Evolutionary conservation across 176 grass and related monocot species (phyloP), one percentile per base, ranked within the genome.

Genomic region (Aegilops sharonensis): DNA sequence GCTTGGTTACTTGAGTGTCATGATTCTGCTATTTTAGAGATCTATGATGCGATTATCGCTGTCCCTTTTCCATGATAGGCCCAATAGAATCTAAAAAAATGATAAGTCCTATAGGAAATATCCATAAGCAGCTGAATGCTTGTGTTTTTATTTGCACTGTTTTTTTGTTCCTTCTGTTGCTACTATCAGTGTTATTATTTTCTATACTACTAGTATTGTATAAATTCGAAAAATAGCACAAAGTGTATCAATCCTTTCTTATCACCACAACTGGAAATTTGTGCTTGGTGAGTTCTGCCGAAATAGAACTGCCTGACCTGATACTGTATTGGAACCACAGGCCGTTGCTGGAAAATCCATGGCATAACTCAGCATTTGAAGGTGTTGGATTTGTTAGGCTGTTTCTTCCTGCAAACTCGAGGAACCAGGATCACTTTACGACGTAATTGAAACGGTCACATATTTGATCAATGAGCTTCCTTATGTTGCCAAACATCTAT

Each of bases 351-450:
- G 90, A 91, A 82, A 98, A 98, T 88, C 96, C 93, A 88, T 98
- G 96, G 96, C 96, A 98, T 89, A 94, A 98, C 74, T 91, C 88
- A 67, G 90, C 91, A 25, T 95, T 98, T 90, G 96, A 98, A 92
- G 96, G 96, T 81, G 87, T 92, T 91, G 96, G 96, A 80, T 98
- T 98, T 94, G 68, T 95, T 57, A 92, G 84, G 75, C 84, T 98
- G 13, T 92, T 98, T 88, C 92, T 98, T 92, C 93, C 96, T 62
- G 68, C 93, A 18, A 98, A 98, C 77, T 82, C 70, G 64, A 92
- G 90, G 81, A 98, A 95, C 63, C 90, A 88, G 88, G 67, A 89
- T 84, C 90, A 91, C 88, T 94, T 86, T 87, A 95, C 96, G 9
- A 90, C 57, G 96, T 95, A 94, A 85, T 89, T 83, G 60, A 78